These are phyloP conservation scores for Quercus dentata DNA, from an alignment of 306 rosid species.

Conservation along the genomic window DNA sequence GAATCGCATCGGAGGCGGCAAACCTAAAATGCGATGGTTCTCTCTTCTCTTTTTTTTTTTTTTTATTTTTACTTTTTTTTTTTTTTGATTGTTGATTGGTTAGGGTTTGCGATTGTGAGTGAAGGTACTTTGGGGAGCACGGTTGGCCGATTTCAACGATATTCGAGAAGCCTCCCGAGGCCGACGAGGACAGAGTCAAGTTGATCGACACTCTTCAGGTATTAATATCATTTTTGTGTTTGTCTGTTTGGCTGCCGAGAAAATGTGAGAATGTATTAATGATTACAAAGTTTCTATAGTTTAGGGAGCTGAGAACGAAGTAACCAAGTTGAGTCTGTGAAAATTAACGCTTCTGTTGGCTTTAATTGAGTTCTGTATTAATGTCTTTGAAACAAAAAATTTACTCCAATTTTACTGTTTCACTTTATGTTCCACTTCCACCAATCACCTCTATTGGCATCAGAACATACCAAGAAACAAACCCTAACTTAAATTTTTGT, in stretches of 20 bases:
- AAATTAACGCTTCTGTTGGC: too few relatives aligned
- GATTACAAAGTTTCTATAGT: too few relatives aligned
- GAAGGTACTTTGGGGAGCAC: slow-evolving; percentile 66
- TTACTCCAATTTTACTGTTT: too few relatives aligned
- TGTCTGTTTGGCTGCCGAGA: slow-evolving; percentile 15
- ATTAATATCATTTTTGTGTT: neutral
- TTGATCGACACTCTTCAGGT: slow-evolving; percentile 88
- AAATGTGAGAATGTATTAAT: neutral
- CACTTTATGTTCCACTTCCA: too few relatives aligned
- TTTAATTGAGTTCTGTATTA: too few relatives aligned
- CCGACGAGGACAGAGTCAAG: slow-evolving; percentile 63
- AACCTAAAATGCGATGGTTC: slow-evolving; percentile 98
- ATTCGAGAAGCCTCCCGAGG: slow-evolving; percentile 64
- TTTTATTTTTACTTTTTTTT: neutral
- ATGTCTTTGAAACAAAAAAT: too few relatives aligned
- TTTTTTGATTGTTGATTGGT: neutral
- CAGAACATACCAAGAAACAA: neutral
- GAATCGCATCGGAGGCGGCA: slow-evolving; percentile 89
- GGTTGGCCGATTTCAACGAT: slow-evolving; percentile 86
- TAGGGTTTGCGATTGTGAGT: neutral
- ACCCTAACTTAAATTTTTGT: neutral
- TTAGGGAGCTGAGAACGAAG: too few relatives aligned
- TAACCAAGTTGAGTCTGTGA: too few relatives aligned
- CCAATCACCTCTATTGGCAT: neutral
- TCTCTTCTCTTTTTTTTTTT: neutral